Evolutionary conservation across 306 rosid genomes (phyloP).

Genomic region (Pyrus communis): DNA sequence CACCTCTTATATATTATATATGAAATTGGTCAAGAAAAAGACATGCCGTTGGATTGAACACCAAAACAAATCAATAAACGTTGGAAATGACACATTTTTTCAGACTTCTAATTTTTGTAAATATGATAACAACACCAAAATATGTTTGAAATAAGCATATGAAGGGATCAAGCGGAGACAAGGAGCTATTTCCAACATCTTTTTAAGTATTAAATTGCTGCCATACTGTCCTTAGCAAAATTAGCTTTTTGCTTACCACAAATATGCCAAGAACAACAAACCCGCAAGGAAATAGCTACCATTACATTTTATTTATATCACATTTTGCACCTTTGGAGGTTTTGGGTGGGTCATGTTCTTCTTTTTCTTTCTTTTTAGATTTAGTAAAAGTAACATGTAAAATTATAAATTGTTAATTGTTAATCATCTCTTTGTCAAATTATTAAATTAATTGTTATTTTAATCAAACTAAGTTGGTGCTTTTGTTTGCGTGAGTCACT

Average conservation of each 20-base stretch:
- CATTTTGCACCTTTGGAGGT: background rate
- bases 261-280: background rate
- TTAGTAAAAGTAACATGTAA: background rate
- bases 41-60: background rate
- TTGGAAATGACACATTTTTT: background rate
- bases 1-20: background rate
- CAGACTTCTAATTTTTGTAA: too few relatives aligned
- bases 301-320: background rate
- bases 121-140: background rate
- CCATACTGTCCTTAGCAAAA: background rate
- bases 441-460: too few relatives aligned
- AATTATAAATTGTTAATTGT: too few relatives aligned
- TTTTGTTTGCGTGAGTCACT: too few relatives aligned
- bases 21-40: background rate
- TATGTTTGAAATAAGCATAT: background rate
- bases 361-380: too few relatives aligned
- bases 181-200: background rate
- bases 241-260: background rate
- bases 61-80: background rate
- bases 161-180: background rate
- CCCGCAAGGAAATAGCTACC: background rate
- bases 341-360: background rate
- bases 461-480: too few relatives aligned
- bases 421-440: too few relatives aligned
- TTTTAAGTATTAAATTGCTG: background rate